Percentiles rank a stretch among this genome's conserved stretches.
These are phyloP conservation scores for Arthromyces matolae DNA, from an alignment of 768 basidiomycete genomes.

Conservation along the genomic window DNA sequence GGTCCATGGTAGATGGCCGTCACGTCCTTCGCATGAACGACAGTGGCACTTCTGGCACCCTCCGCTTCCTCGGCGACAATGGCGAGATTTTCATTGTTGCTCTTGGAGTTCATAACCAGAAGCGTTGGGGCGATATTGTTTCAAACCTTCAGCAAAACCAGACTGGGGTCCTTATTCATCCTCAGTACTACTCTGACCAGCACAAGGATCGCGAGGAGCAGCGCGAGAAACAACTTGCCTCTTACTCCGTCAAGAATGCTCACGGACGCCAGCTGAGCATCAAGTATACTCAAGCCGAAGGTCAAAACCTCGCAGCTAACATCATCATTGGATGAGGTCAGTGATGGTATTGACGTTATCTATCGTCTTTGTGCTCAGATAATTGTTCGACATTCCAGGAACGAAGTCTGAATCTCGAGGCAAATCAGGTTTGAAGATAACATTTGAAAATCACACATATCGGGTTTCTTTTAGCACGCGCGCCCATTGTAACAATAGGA, in stretches of 20 bases:
- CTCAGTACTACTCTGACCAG: constrained; percentile 29
- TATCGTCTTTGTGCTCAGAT: neutral
- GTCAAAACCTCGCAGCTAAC: constrained; percentile 4
- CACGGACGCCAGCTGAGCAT: neutral
- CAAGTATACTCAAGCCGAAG: constrained; percentile 1
- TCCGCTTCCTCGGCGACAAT: constrained; percentile 28
- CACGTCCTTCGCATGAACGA: constrained; percentile 30
- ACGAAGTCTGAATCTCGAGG: too few relatives aligned
- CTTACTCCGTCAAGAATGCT: neutral
- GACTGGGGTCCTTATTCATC: constrained; percentile 24
- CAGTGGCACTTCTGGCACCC: constrained; percentile 37
- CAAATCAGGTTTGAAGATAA: too few relatives aligned
- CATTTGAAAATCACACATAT: too few relatives aligned
- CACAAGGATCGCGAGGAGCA: neutral
- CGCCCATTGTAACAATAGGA: too few relatives aligned
- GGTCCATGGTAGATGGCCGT: constrained; percentile 19
- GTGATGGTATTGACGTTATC: neutral
- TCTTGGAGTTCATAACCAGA: constrained; percentile 37
- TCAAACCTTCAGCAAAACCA: constrained; percentile 23
- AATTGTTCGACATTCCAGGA: too few relatives aligned
- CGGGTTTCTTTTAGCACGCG: too few relatives aligned
- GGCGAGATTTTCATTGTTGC: constrained; percentile 31
- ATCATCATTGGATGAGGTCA: constrained; percentile 4
- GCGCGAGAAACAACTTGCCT: constrained; percentile 4
- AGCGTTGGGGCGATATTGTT: constrained; percentile 36